Base-by-base conservation (phyloP, 768 basidiomycete species). In the Auricularia auricula-judae region DNA sequence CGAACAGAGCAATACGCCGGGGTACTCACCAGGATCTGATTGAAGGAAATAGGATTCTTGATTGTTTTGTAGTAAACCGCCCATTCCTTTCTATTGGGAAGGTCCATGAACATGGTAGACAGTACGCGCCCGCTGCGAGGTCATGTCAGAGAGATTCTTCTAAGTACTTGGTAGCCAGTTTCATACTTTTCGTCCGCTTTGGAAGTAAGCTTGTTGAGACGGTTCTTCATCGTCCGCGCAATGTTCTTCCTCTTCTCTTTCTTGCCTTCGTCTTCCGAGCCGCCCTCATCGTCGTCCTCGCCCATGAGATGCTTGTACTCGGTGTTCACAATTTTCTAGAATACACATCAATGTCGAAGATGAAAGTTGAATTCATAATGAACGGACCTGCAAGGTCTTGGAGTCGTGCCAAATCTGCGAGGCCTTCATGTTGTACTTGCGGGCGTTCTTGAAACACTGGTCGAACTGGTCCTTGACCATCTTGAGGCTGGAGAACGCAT, bases 401-500 rank as follows among this genome's bases (percentile, higher is more conserved):
- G 92, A 92, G 74, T 92, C 89, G 65, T 80, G 79, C 79, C 84
- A 92, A 66, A 94, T 92, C 56, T 74, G 77, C 72, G 90, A 92
- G 21, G 88, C 88, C 72, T 85, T 85, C 72, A 84, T 79, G 74
- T 94, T 94, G 75, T 91, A 94, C 66, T 82, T 79, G 75, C 89
- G 90, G 33, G 89, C 89, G 71, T 93, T 92, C 69, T 78, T 81
- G 71, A 93, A 93, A 71, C 88, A 87, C 47, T 85, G 76, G 70
- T 92, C 89, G 62, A 92, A 83, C 70, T 90, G 89, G 53, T 79
- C 78, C 70, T 81, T 84, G 69, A 91, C 85, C 10, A 80, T 83
- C 61, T 86, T 83, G 58, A 93, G 77, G 12, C 85, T 82, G 14
- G 78, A 68, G 70, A 93, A 94, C 12, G 67, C 71, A 64, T 79